Conservation (phyloP, 495 filamentous ascomycete species). For the Usnea hakonensis region DNA sequence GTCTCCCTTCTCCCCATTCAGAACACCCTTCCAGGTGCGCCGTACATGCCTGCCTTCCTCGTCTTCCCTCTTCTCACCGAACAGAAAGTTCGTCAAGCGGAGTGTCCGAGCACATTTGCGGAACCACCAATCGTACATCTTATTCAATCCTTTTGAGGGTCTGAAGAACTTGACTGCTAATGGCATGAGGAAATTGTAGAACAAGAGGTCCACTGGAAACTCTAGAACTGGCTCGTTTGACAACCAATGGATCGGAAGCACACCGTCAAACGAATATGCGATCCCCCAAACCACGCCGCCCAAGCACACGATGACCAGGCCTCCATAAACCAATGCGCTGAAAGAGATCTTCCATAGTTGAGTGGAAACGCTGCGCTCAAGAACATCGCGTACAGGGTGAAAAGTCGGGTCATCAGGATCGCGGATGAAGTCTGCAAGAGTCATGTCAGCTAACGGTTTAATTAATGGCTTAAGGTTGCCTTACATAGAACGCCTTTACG, state of each 20-base stretch:
- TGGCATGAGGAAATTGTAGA: slow-evolving; percentile 95
- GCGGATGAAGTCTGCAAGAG: slow-evolving; percentile 74
- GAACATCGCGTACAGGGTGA: slow-evolving; percentile 92
- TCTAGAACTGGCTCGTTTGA: slow-evolving; percentile 85
- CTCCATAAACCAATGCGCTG: slow-evolving; percentile 91
- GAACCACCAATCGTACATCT: slow-evolving; percentile 95
- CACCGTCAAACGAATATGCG: slow-evolving; percentile 50
- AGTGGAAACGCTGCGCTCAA: slow-evolving; percentile 85
- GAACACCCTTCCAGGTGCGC: slow-evolving; percentile 45
- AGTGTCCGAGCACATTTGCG: slow-evolving; percentile 72
- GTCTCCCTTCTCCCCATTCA: slow-evolving; percentile 43
- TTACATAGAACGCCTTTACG: slow-evolving; percentile 83
- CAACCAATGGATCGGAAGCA: slow-evolving; percentile 88
- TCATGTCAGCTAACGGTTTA: slow-evolving; percentile 24
- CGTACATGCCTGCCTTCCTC: slow-evolving; percentile 68
- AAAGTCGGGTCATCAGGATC: slow-evolving; percentile 98
- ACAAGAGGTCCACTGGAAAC: slow-evolving; percentile 87
- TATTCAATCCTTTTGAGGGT: slow-evolving; percentile 73
- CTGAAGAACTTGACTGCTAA: slow-evolving; percentile 71
- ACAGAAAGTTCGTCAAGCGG: slow-evolving; percentile 84
- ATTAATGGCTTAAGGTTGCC: slow-evolving; percentile 26
- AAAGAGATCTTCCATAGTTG: slow-evolving; percentile 96
- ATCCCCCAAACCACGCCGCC: slow-evolving; percentile 96
- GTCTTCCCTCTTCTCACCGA: slow-evolving; percentile 69
- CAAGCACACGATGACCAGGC: slow-evolving; percentile 83